Percentiles rank a stretch among this genome's conserved stretches.
Conservation (phyloP, 2,329 filamentous ascomycete genomes). For the Arthrobotrys sphaeroides region DNA sequence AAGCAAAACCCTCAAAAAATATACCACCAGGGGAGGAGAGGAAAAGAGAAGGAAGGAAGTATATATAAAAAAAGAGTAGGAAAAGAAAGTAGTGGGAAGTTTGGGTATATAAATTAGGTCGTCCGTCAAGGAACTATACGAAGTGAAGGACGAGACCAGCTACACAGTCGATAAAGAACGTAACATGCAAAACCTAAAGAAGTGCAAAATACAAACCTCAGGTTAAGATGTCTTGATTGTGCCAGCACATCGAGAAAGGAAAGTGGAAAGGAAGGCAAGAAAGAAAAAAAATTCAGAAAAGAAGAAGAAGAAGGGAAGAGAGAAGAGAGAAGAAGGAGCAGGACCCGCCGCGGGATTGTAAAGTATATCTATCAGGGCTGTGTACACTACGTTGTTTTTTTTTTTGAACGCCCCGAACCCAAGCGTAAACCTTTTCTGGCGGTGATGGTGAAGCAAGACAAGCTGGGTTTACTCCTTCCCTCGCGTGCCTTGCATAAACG, state of each 20-base stretch:
- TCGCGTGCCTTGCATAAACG: conserved; percentile 19
- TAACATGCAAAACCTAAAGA: conserved; percentile 18
- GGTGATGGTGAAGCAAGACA: conserved; percentile 9
- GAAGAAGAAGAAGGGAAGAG: conserved; percentile 13
- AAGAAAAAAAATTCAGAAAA: conserved; percentile 3
- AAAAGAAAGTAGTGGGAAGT: not conserved
- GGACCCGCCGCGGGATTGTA: not conserved
- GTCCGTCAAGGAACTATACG: conserved; percentile 21
- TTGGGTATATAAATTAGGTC: not conserved
- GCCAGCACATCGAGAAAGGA: conserved; percentile 43
- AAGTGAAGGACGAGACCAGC: too few species aligned
- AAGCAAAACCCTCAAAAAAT: conserved; percentile 7
- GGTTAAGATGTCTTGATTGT: conserved; percentile 28
- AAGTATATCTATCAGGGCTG: conserved; percentile 12
- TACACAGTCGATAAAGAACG: too few species aligned
- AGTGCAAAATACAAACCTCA: conserved; percentile 26
- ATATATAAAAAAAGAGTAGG: not conserved
- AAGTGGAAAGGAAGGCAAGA: conserved; percentile 29
- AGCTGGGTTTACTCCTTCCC: conserved; percentile 5
- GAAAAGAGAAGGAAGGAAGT: not conserved
- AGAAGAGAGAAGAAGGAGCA: conserved; percentile 44
- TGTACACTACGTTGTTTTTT: not conserved
- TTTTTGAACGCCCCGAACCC: too few species aligned
- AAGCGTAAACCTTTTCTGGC: not conserved
- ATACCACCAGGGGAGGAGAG: not conserved